A percentile compares a stretch with the other conserved stretches of the same genome.
Evolutionary conservation across 805 yeast genomes (phyloP).

Genomic region (Tetrapisispora taiwanensis): DNA sequence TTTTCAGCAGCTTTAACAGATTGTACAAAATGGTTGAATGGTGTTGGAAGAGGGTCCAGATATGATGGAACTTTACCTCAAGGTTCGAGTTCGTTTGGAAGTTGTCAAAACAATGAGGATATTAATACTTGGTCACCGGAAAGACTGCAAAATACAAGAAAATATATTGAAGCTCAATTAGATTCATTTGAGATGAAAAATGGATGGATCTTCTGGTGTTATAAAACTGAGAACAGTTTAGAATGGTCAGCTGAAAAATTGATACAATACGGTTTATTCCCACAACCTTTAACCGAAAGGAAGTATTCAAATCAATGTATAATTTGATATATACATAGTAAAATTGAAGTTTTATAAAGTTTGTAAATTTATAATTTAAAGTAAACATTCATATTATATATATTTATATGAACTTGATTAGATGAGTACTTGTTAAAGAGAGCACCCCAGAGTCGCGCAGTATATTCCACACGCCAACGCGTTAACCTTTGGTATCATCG

Average conservation of each 20-base stretch:
- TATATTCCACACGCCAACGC: too few relatives aligned
- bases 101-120: constrained; percentile 45
- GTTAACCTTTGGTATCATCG: too few relatives aligned
- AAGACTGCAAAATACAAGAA: constrained; percentile 47
- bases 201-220: constrained; percentile 92
- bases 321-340: background rate
- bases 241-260: constrained; percentile 78
- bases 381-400: too few relatives aligned
- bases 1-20: constrained; percentile 88
- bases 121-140: constrained; percentile 45
- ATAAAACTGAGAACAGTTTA: constrained; percentile 70
- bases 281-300: constrained; percentile 67
- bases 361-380: too few relatives aligned
- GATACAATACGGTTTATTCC: constrained; percentile 52
- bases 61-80: constrained; percentile 47
- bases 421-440: too few relatives aligned
- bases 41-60: constrained; percentile 72
- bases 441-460: too few relatives aligned
- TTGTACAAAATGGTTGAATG: constrained; percentile 80
- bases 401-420: too few relatives aligned
- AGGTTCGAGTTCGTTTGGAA: constrained; percentile 38
- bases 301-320: constrained; percentile 56
- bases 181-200: constrained; percentile 62
- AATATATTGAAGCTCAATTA: constrained; percentile 76
- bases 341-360: background rate